phyloP scores from a whole-genome alignment of 306 rosid species.

The Castanea sativa region DNA sequence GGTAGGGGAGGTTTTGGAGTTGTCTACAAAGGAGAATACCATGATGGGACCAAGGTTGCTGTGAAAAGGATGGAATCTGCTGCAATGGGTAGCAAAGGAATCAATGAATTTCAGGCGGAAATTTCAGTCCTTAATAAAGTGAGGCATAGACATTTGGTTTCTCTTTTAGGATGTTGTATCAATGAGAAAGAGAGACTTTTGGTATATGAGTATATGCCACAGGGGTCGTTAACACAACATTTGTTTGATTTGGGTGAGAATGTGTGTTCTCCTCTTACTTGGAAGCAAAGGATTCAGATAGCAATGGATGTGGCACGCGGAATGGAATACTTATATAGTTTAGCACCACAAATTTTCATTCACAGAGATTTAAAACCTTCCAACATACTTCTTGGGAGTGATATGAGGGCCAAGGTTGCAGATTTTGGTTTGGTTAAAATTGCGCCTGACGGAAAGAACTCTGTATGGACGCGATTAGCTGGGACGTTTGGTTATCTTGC shows the following conservation, averaged over 20 bases:
- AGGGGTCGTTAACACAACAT: conserved; percentile 81
- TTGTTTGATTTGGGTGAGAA: conserved; percentile 63
- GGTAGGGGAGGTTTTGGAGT: conserved; percentile 95
- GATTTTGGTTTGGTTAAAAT: conserved; percentile 82
- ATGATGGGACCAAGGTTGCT: conserved; percentile 80
- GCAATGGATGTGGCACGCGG: conserved; percentile 94
- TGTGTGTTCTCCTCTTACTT: conserved; percentile 54
- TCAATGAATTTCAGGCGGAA: conserved; percentile 83
- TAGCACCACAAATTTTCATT: conserved; percentile 90
- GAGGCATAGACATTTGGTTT: conserved; percentile 86
- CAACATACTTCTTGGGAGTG: conserved; percentile 72
- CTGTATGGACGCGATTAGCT: conserved; percentile 77
- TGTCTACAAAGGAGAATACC: conserved; percentile 78
- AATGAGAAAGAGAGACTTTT: conserved; percentile 81
- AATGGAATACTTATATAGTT: conserved; percentile 78
- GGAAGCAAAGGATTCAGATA: conserved; percentile 74
- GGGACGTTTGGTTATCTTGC: conserved; percentile 95
- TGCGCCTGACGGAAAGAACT: conserved; percentile 78
- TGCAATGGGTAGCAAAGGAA: conserved; percentile 62
- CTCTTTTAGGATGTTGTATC: conserved; percentile 72
- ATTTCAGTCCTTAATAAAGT: conserved; percentile 79
- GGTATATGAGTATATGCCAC: conserved; percentile 87
- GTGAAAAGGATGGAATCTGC: conserved; percentile 85
- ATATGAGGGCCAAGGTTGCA: conserved; percentile 90
- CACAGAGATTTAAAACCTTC: conserved; percentile 93